phyloP scores from a whole-genome alignment of 768 basidiomycete genomes.

The Kondoa subrosea region DNA sequence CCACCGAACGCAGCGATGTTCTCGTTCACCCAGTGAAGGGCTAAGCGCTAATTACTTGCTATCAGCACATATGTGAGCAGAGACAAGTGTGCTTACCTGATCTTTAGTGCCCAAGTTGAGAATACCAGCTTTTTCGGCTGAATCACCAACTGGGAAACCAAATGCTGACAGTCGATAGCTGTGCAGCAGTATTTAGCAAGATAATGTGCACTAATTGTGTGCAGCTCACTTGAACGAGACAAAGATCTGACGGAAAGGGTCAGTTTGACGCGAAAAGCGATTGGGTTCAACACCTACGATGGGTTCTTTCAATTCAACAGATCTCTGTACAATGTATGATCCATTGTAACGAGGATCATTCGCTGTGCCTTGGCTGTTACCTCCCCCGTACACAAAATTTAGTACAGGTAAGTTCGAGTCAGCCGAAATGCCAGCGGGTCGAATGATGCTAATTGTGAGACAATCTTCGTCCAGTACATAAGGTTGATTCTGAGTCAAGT shows the following conservation, averaged over 20 bases:
- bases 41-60: slow-evolving; percentile 46
- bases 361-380: slow-evolving; percentile 6
- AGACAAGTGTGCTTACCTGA: not conserved
- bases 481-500: slow-evolving; percentile 1
- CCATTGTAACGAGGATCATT: slow-evolving; percentile 22
- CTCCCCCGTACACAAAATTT: slow-evolving; percentile 30
- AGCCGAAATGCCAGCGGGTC: slow-evolving; percentile 13
- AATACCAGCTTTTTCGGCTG: slow-evolving; percentile 7
- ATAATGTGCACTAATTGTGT: not conserved
- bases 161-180: slow-evolving; percentile 21
- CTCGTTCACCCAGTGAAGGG: slow-evolving; percentile 45
- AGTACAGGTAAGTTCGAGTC: slow-evolving; percentile 17
- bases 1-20: slow-evolving; percentile 54
- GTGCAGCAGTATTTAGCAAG: not conserved
- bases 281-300: not conserved
- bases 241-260: slow-evolving; percentile 8
- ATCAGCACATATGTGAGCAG: too few species aligned
- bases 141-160: slow-evolving; percentile 18
- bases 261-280: too few species aligned
- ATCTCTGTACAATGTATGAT: slow-evolving; percentile 17
- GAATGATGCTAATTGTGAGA: slow-evolving; percentile 21
- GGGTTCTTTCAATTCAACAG: slow-evolving; percentile 23
- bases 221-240: slow-evolving; percentile 17
- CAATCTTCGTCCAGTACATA: slow-evolving; percentile 18
- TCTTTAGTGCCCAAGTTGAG: slow-evolving; percentile 2